Conservation (phyloP, 768 basidiomycete species). For the Terana coerulea region DNA sequence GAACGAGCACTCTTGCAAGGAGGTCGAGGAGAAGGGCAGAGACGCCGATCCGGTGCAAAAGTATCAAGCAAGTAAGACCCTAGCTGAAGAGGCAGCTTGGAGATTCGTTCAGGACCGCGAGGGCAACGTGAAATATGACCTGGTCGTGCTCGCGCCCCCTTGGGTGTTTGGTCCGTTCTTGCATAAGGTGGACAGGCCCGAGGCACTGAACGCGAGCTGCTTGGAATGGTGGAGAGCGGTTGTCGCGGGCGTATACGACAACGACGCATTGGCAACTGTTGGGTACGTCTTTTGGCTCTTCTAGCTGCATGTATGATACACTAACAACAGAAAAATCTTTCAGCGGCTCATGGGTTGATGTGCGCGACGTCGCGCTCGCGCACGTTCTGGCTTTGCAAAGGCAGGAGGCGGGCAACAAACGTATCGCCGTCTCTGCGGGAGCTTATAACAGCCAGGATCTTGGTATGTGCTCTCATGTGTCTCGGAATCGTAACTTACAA, state of each 20-base stretch:
- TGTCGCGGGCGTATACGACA: slow-evolving; percentile 16
- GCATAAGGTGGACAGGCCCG: too few relatives aligned
- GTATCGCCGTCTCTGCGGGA: slow-evolving; percentile 30
- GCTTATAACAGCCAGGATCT: slow-evolving; percentile 15
- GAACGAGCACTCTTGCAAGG: too few relatives aligned
- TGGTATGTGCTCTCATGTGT: slow-evolving; percentile 1
- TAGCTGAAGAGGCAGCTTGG: too few relatives aligned
- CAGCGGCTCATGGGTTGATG: slow-evolving; percentile 18
- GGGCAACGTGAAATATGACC: too few relatives aligned
- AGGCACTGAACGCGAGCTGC: slow-evolving; percentile 34
- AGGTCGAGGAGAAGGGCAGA: too few relatives aligned
- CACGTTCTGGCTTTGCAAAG: slow-evolving; percentile 18
- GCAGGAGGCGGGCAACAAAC: slow-evolving; percentile 30
- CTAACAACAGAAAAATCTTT: too few relatives aligned
- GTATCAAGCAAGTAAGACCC: too few relatives aligned
- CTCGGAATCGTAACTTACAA: not conserved
- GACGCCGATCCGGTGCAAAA: too few relatives aligned
- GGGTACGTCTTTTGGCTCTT: slow-evolving; percentile 9
- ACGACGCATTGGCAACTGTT: slow-evolving; percentile 13
- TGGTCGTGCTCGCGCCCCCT: too few relatives aligned
- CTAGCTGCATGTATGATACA: too few relatives aligned
- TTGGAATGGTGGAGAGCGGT: slow-evolving; percentile 21
- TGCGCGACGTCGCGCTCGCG: slow-evolving; percentile 17
- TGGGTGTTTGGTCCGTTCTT: too few relatives aligned
- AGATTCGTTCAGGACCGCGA: too few relatives aligned